phyloP scores from a whole-genome alignment of 2,329 filamentous ascomycete genomes.

The Ophiostoma himal-ulmi region DNA sequence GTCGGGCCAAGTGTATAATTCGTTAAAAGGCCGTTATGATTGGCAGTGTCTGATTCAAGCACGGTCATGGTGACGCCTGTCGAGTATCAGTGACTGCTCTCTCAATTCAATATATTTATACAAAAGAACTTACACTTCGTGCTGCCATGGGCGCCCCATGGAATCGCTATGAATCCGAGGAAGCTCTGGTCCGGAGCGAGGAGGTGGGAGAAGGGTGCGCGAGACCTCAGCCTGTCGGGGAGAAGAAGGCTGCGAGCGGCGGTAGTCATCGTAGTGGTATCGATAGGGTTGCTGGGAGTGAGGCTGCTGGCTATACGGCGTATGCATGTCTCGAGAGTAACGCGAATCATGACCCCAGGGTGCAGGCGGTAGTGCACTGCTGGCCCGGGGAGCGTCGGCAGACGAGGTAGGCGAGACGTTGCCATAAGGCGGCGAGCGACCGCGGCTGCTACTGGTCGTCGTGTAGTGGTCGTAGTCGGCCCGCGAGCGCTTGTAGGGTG shows the following conservation, averaged over 20 bases:
- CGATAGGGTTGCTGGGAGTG: background rate
- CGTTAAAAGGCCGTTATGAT: background rate
- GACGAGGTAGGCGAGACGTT: slow-evolving; percentile 27
- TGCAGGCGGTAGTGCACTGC: slow-evolving; percentile 26
- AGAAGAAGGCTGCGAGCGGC: slow-evolving; percentile 17
- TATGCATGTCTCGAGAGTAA: background rate
- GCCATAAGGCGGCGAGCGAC: slow-evolving; percentile 23
- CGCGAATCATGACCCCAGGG: slow-evolving; percentile 10
- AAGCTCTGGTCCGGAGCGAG: slow-evolving; percentile 32
- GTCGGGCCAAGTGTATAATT: background rate
- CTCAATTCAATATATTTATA: background rate
- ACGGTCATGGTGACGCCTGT: background rate
- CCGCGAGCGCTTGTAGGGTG: slow-evolving; percentile 44
- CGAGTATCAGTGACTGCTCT: background rate
- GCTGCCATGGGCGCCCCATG: slow-evolving; percentile 44
- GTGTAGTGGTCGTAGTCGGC: slow-evolving; percentile 44
- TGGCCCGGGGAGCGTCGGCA: slow-evolving; percentile 10
- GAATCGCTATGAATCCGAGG: slow-evolving; percentile 47
- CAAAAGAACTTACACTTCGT: background rate
- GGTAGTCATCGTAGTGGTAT: slow-evolving; percentile 16
- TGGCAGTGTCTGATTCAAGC: background rate
- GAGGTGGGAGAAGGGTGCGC: slow-evolving; percentile 23
- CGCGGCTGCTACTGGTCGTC: slow-evolving; percentile 26
- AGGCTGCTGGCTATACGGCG: slow-evolving; percentile 10
- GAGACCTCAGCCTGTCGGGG: slow-evolving; percentile 25